Evolutionary conservation across 1,139 yeast genomes (phyloP).

Genomic region (Saccharomyces pastorianus): DNA sequence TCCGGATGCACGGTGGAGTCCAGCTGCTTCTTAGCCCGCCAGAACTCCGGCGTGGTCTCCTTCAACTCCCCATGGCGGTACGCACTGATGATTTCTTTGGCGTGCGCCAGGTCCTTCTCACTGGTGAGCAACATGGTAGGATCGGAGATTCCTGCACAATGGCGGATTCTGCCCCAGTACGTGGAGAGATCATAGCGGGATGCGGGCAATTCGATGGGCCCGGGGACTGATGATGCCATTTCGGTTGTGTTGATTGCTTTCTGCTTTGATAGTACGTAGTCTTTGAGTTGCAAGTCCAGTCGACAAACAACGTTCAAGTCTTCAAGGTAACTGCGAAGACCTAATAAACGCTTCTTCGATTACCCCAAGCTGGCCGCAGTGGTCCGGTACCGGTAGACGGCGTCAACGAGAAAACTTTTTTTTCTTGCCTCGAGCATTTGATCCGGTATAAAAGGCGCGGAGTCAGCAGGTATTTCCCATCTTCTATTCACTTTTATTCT

Average conservation of each 20-base stretch:
- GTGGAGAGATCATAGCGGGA: conserved; percentile 72
- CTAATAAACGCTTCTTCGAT: background rate
- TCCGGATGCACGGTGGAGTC: conserved; percentile 93
- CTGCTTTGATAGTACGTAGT: background rate
- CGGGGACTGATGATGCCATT: conserved; percentile 87
- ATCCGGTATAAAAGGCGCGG: background rate
- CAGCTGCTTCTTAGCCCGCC: conserved; percentile 80
- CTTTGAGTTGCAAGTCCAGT: background rate
- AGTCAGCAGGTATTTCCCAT: background rate
- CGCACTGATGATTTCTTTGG: conserved; percentile 59
- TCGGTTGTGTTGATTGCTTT: background rate
- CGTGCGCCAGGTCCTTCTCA: conserved; percentile 49
- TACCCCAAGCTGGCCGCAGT: background rate
- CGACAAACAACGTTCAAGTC: background rate
- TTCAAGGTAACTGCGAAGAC: background rate
- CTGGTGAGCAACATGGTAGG: conserved; percentile 83
- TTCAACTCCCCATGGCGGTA: conserved; percentile 60
- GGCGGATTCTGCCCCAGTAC: conserved; percentile 89
- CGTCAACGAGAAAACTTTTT: background rate
- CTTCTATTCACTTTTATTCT: background rate
- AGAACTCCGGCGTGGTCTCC: conserved; percentile 66
- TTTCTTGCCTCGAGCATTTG: background rate
- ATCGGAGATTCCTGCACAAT: conserved; percentile 86
- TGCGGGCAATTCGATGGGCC: conserved; percentile 68
- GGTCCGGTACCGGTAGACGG: background rate